phyloP scores from a whole-genome alignment of 2,329 filamentous ascomycete genomes.

The Colletotrichum echinochloae region DNA sequence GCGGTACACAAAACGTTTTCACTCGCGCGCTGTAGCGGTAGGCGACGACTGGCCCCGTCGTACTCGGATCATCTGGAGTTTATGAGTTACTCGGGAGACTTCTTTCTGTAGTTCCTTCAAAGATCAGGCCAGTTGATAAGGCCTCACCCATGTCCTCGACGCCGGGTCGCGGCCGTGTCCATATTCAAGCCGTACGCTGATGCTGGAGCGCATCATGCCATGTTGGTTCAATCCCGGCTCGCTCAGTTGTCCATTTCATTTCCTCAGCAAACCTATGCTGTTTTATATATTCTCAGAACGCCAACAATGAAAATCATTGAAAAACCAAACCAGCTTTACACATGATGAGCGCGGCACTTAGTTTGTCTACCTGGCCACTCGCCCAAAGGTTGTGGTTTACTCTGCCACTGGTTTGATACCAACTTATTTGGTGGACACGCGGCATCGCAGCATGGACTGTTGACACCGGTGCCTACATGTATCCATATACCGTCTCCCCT shows the following conservation, averaged over 20 bases:
- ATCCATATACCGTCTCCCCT: no score
- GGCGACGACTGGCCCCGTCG: neutral
- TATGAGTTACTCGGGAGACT: rapidly evolving
- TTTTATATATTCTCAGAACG: no score
- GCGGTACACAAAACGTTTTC: neutral
- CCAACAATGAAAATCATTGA: no score
- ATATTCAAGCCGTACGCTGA: neutral
- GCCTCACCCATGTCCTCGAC: neutral
- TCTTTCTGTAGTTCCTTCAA: neutral
- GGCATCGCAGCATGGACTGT: no score
- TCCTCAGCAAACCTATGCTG: neutral
- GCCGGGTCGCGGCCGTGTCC: neutral
- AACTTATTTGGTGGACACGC: no score
- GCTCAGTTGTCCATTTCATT: neutral
- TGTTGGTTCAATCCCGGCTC: no score
- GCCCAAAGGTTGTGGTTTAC: no score
- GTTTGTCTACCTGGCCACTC: no score
- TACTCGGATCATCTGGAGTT: neutral
- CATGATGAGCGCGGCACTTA: no score
- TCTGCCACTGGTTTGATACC: no score
- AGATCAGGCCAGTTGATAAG: neutral
- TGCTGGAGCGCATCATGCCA: neutral
- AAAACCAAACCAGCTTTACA: no score
- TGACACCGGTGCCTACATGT: no score
- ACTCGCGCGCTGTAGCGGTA: neutral